These are phyloP conservation scores for Leccinum pellstonianum DNA, from an alignment of 768 basidiomycete species.

Conservation along the genomic window DNA sequence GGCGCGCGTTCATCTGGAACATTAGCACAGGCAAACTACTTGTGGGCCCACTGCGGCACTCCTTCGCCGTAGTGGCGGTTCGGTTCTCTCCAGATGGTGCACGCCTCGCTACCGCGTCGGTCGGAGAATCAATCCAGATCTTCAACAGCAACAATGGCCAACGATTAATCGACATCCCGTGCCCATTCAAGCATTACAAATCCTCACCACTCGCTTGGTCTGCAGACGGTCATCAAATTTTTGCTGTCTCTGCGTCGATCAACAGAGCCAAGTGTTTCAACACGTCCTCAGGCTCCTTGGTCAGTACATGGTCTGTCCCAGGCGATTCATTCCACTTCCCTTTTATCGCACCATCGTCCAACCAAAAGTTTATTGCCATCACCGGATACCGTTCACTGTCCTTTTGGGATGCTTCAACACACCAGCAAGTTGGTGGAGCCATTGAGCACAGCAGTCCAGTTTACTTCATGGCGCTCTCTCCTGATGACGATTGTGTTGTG, in stretches of 20 bases:
- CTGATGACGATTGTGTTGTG: background rate
- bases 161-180: background rate
- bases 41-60: background rate
- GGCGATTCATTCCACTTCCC: background rate
- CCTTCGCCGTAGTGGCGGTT: background rate
- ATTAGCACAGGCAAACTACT: background rate
- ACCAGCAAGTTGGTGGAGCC: background rate
- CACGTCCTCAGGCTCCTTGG: background rate
- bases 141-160: background rate
- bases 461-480: background rate
- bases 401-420: background rate
- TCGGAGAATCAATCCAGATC: background rate
- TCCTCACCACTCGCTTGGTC: background rate
- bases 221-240: background rate
- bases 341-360: background rate
- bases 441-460: background rate
- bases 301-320: background rate
- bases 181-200: background rate
- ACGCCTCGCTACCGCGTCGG: background rate
- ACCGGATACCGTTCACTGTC: background rate
- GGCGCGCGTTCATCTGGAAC: background rate
- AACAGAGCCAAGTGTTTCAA: background rate
- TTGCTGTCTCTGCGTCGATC: background rate
- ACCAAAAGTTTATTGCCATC: background rate
- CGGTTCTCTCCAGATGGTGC: background rate